Evolutionary conservation across 305 asterid genomes (phyloP), one percentile per base, ranked within the genome.

Genomic region (Ajuga reptans): DNA sequence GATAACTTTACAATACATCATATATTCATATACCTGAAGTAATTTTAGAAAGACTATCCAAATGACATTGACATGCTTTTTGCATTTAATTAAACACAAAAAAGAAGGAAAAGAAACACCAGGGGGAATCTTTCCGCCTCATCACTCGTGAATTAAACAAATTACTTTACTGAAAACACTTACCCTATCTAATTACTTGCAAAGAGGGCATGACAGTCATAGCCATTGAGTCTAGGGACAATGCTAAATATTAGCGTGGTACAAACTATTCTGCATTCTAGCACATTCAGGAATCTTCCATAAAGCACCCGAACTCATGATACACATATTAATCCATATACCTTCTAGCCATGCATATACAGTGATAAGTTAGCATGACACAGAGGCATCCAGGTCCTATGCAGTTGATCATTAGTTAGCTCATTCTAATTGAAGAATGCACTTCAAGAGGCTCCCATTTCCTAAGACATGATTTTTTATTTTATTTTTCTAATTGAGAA

Each of bases 211-310:
- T 6, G 49, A 15, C 21, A 54, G 7, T 10, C n/a, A 45, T 29
- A 15, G 16, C 61, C 61, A 12, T 41, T 51, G 10, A 52, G 29
- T 36, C 43, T 4, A 43, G 42, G 47, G 27, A 21, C 51, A 67
- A 36, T 9, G 15, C 39, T 24, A 33, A 46, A 60, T 14, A 50
- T 6, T n/a, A 29, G 4, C 15, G 39, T 7, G 29, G 37, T n/a
- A 46, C 39, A 43, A 53, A 21, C 43, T n/a, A 54, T 8, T 37
- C 43, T 62, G 51, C 57, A 55, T 66, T 57, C 15, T 9, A 61
- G 41, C 50, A 66, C 14, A 33, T 41, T 55, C 18, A 56, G 49
- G 45, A 75, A 80, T 72, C 68, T 72, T 15, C 59, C 63, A 10
- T 54, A 8, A 33, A 58, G 60, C 69, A 72, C 8, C 31, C 17